Base-by-base conservation (phyloP, 495 filamentous ascomycete genomes). In the Pseudevernia furfuracea region DNA sequence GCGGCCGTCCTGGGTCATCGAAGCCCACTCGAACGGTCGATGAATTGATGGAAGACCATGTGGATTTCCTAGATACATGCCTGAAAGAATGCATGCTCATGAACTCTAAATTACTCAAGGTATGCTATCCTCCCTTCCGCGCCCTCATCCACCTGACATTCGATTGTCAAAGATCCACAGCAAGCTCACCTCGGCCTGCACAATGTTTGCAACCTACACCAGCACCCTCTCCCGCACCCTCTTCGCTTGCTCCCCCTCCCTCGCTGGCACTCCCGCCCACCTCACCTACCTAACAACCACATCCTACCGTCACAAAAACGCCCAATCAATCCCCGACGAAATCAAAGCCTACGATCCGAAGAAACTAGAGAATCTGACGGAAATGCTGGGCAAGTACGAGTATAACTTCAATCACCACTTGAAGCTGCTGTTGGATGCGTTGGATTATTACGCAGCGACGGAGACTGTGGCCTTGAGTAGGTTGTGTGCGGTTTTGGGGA, bases 61-160 rank as follows among this genome's bases (percentile, higher is more conserved):
- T 98, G 38, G 94, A 97, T 75, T 97, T 97, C 73, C 75, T 98
- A 62, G 94, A 97, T 70, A 97, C 93, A 17, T 98, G 94, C 74
- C 78, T 98, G 62, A 97, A 97, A 77, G 94, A 97, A 77, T 97
- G 95, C 79, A 97, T 97, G 93, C 81, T 98, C 41, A 97, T 95
- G 15, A 96, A 98, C 72, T 88, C 89, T 60, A 96, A 96, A 75
- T 76, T 98, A 11, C 78, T 98, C 25, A 87, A 90, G 79, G 94
- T 97, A 82, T 58, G 82, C 74, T 59, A 30, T 49, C 15, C 11
- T 37, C 43, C 28, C 39, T 28, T 25, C 28, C 38, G 28, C 30
- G 28, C n/a, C 25, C 9, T 41, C 23, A 8, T 15, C 5, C 23
- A 57, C 49, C 55, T 43, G 56, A 39, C 58, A 4, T 23, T 0